Evolutionary conservation across 176 grass and related monocot genomes (phyloP).

Genomic region (Cenchrus purpureus): DNA sequence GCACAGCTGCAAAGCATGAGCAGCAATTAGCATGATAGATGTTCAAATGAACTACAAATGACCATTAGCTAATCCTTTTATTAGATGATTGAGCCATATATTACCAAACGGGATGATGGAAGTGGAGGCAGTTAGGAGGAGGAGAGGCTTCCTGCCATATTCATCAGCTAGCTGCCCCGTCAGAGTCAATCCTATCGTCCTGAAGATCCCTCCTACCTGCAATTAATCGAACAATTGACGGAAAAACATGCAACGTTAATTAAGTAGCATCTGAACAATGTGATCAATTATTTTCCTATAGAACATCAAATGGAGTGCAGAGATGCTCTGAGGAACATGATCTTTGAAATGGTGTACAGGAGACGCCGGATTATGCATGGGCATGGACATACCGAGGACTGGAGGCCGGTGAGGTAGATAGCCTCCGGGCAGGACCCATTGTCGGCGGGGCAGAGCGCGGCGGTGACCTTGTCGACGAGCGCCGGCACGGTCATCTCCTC

Average conservation of each 20-base stretch:
- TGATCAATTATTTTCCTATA: not conserved
- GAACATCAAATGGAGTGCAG: not conserved
- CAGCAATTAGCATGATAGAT: not conserved
- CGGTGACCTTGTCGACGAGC: conserved; percentile 70
- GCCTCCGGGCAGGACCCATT: conserved; percentile 59
- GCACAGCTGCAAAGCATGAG: conserved; percentile 59
- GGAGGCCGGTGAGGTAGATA: conserved; percentile 83
- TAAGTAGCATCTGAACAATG: not conserved
- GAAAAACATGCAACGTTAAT: not conserved
- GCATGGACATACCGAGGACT: conserved; percentile 28
- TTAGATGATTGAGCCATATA: not conserved
- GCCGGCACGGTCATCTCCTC: conserved; percentile 95
- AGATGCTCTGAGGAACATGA: not conserved
- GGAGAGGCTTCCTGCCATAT: conserved; percentile 75
- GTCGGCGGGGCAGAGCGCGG: conserved; percentile 63
- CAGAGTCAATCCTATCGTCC: conserved; percentile 64
- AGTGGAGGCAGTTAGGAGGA: conserved; percentile 66
- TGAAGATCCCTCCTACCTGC: conserved; percentile 84
- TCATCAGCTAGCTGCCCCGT: conserved; percentile 82
- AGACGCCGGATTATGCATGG: not conserved
- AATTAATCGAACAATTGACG: not conserved
- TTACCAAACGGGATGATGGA: conserved; percentile 84
- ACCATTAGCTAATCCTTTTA: too few relatives aligned
- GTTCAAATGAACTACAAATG: not conserved
- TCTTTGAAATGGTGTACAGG: too few relatives aligned